Evolutionary conservation across 2,329 filamentous ascomycete species (phyloP).

Genomic region (Nemania sp.): DNA sequence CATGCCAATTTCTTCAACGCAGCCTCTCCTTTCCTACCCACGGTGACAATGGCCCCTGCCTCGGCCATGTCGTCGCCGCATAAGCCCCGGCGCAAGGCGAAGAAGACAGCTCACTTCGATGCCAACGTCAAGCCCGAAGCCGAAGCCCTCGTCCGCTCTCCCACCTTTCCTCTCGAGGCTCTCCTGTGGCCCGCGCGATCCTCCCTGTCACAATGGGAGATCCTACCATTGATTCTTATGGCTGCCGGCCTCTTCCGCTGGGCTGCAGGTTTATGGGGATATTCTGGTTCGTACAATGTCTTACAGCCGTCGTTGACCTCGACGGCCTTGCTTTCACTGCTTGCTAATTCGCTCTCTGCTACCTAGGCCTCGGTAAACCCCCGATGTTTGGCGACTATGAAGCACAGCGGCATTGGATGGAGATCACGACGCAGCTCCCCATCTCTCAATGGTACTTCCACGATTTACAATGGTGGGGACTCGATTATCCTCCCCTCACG

Average conservation of each 20-base stretch:
- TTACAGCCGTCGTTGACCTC: not conserved
- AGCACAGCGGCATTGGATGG: constrained; percentile 99
- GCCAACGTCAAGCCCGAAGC: constrained; percentile 56
- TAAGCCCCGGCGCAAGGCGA: constrained; percentile 70
- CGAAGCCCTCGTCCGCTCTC: constrained; percentile 66
- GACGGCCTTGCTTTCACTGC: not conserved
- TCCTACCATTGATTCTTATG: constrained; percentile 90
- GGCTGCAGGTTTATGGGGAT: constrained; percentile 92
- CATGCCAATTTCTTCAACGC: constrained; percentile 42
- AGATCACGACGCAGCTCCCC: constrained; percentile 88
- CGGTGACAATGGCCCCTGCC: constrained; percentile 61
- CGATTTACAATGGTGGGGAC: constrained; percentile 95
- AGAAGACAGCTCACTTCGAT: constrained; percentile 61
- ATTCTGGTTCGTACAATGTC: constrained; percentile 74
- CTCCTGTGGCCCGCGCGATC: constrained; percentile 93
- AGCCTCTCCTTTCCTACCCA: constrained; percentile 9
- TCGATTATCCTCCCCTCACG: constrained; percentile 97
- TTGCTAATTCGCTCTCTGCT: constrained; percentile 22
- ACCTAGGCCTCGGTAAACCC: constrained; percentile 77
- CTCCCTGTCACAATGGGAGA: constrained; percentile 89
- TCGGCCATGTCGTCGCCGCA: constrained; percentile 64
- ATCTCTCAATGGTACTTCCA: constrained; percentile 98
- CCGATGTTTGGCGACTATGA: constrained; percentile 98
- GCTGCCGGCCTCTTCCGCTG: constrained; percentile 91
- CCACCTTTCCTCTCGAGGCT: constrained; percentile 90